Conservation (phyloP, 2,329 filamentous ascomycete genomes). For the Cladosporium sp. region DNA sequence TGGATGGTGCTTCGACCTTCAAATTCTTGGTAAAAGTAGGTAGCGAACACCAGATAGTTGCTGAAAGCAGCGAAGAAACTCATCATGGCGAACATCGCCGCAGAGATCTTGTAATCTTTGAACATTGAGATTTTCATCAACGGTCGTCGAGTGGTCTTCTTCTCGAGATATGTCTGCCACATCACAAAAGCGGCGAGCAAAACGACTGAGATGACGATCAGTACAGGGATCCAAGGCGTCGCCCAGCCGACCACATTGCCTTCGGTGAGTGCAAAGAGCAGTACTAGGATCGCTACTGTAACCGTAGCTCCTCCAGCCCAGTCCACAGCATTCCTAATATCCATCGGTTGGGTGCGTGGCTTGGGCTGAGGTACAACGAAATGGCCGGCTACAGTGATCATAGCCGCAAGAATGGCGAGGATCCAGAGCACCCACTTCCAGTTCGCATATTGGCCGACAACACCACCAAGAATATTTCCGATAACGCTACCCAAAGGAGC, state of each 20-base stretch:
- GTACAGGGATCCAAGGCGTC: conserved; percentile 60
- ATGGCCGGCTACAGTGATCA: conserved; percentile 58
- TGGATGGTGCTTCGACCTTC: conserved; percentile 62
- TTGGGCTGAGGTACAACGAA: conserved; percentile 60
- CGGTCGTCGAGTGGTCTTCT: conserved; percentile 50
- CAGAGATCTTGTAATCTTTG: conserved; percentile 58
- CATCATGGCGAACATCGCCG: conserved; percentile 64
- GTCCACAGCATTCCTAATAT: conserved; percentile 56
- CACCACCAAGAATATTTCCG: conserved; percentile 64
- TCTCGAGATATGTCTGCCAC: conserved; percentile 64
- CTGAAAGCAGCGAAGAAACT: conserved; percentile 69
- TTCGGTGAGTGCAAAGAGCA: conserved; percentile 68
- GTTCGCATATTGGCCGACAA: conserved; percentile 61
- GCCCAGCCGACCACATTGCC: conserved; percentile 69
- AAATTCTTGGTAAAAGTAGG: conserved; percentile 69
- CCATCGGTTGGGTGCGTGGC: conserved; percentile 16
- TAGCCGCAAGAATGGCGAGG: conserved; percentile 59
- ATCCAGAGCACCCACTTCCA: conserved; percentile 71
- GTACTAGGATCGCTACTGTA: conserved; percentile 60
- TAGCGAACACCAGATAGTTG: conserved; percentile 66
- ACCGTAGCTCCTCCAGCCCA: conserved; percentile 66
- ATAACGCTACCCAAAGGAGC: conserved; percentile 65
- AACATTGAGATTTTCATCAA: conserved; percentile 70
- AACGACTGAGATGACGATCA: conserved; percentile 60
- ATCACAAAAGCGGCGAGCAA: conserved; percentile 58